Base-by-base conservation (phyloP, 176 grass and related monocot genomes). In the Rhipidocladum racemiflorum region DNA sequence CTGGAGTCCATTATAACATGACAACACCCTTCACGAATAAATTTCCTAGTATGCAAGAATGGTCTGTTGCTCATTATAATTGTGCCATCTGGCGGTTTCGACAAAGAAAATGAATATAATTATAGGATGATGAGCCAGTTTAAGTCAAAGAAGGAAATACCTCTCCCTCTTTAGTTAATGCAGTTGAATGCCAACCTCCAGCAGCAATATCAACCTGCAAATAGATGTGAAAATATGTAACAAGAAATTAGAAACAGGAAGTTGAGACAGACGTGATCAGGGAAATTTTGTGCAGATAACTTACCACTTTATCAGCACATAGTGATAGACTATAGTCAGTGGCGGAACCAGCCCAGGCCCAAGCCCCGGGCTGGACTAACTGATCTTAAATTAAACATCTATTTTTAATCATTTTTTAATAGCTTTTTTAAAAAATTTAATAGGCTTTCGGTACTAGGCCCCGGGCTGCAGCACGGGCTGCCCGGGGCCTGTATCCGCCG, bases 141-240 rank as follows among this genome's bases (percentile, higher is more conserved):
- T 23, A 60, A 68, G 49, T 50, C 9, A 54, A 83, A 84, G 29
- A 72, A 38, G 21, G 5, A 67, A 80, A 51, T 79, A 98, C 96
- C 96, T 98, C 96, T 72, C 96, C 96, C 43, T 86, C 85, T 76
- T 75, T 72, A 76, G 95, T 95, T 65, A 95, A 23, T 75, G 92
- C 90, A 49, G 95, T 94, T 87, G 95, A 98, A 94, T 98, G 95
- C 95, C 92, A 98, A 70, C 95, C 92, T 81, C 95, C 95, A 54
- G 88, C 90, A 76, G 95, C 92, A 95, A 98, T 95, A 83, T 98
- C 95, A 84, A 93, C 92, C 92, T 99, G 80, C 18, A 87, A 84
- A 87, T 25, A 63, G 35, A 85, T 63, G 76, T 46, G 57, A 36
- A 85, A 50, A 65, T 78, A 81, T 56, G 60, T 75, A 86, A 88